Conservation (phyloP, 768 basidiomycete genomes). For the Macrolepiota fuliginosa region DNA sequence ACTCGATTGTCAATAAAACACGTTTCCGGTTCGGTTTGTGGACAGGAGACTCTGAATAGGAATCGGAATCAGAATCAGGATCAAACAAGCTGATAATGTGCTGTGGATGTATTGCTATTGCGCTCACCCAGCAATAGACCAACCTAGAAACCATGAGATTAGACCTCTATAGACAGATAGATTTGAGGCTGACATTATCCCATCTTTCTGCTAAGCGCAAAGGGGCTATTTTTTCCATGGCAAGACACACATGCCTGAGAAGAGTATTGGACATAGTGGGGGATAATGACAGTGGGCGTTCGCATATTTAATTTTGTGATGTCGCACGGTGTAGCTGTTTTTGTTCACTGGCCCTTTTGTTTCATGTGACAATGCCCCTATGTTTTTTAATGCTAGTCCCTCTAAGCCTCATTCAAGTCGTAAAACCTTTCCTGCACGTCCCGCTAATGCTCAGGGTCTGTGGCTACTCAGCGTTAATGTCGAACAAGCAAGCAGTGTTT, state of each 20-base stretch:
- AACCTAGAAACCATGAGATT: constrained; percentile 42
- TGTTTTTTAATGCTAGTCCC: neutral
- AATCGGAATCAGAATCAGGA: too few relatives aligned
- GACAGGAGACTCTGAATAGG: constrained; percentile 49
- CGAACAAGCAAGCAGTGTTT: too few relatives aligned
- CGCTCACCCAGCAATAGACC: constrained; percentile 68
- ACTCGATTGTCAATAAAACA: constrained; percentile 75
- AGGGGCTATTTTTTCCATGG: constrained; percentile 86
- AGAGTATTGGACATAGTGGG: constrained; percentile 31
- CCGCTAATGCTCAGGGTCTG: too few relatives aligned
- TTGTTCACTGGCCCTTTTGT: neutral
- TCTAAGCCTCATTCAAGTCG: too few relatives aligned
- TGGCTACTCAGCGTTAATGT: too few relatives aligned
- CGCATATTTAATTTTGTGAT: too few relatives aligned
- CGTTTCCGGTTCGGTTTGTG: constrained; percentile 41
- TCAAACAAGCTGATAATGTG: constrained; percentile 4
- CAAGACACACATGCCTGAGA: constrained; percentile 54
- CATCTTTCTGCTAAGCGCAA: constrained; percentile 83
- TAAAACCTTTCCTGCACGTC: too few relatives aligned
- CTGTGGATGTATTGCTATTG: neutral
- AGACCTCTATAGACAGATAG: constrained; percentile 12
- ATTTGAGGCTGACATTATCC: constrained; percentile 77
- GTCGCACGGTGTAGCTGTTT: neutral
- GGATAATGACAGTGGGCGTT: neutral
- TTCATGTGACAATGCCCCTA: neutral